Percentiles rank a stretch among this genome's conserved stretches.
Evolutionary conservation across 2,329 filamentous ascomycete genomes (phyloP).

Genomic region (Elsinoe perseae): DNA sequence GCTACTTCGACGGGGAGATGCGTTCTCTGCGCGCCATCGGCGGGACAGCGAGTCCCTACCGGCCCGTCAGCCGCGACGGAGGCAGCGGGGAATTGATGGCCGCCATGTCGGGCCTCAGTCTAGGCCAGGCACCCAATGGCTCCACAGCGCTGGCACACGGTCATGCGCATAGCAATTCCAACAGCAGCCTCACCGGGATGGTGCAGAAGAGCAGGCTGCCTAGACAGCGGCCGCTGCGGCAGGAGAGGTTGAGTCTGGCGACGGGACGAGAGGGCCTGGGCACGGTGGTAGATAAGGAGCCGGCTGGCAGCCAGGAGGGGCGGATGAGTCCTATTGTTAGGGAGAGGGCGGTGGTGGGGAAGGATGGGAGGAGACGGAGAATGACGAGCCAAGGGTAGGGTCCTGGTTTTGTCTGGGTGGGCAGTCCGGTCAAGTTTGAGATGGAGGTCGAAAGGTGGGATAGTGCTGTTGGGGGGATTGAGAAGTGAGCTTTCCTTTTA

Average conservation of each 20-base stretch:
- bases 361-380: slow-evolving; percentile 11
- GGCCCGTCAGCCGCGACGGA: slow-evolving; percentile 25
- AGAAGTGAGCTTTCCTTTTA: not conserved
- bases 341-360: not conserved
- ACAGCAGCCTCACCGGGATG: not conserved
- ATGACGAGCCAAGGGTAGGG: slow-evolving; percentile 15
- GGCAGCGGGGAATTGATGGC: slow-evolving; percentile 17
- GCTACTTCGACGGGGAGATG: slow-evolving; percentile 25
- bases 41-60: slow-evolving; percentile 22
- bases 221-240: slow-evolving; percentile 8
- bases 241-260: slow-evolving; percentile 3
- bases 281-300: slow-evolving; percentile 3
- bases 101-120: not conserved
- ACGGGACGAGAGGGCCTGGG: not conserved
- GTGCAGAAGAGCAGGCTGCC: slow-evolving; percentile 11
- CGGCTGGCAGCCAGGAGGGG: not conserved
- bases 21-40: slow-evolving; percentile 2
- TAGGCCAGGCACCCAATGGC: not conserved
- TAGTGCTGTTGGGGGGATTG: not conserved
- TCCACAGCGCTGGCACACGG: not conserved
- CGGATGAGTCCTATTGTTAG: slow-evolving; percentile 13
- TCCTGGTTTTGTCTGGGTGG: not conserved
- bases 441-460: not conserved
- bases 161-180: slow-evolving; percentile 9
- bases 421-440: not conserved